These are phyloP conservation scores for Bassia scoparia DNA, from an alignment of 148 eudicot genomes.

Conservation along the genomic window DNA sequence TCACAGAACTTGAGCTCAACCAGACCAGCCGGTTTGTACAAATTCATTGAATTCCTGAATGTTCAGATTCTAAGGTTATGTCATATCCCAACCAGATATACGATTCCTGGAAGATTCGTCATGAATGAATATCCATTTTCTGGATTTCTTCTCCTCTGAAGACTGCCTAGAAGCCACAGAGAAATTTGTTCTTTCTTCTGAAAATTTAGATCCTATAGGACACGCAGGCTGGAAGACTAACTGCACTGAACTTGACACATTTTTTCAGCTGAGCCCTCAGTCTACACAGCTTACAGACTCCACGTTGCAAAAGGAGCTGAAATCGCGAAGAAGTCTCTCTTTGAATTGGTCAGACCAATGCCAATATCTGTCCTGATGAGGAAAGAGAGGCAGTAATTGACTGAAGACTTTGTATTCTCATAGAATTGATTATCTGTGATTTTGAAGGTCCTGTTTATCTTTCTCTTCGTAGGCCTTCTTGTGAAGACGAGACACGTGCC, in stretches of 20 bases:
- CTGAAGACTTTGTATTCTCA: not conserved
- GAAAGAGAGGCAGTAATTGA: conserved; percentile 24
- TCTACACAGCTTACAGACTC: conserved; percentile 18
- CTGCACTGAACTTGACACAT: conserved; percentile 9
- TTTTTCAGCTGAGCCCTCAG: conserved; percentile 15
- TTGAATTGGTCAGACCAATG: conserved; percentile 19
- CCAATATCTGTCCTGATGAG: conserved; percentile 11
- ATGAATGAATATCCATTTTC: conserved; percentile 6
- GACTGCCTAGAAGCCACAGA: conserved; percentile 14
- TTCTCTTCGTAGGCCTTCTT: conserved; percentile 10
- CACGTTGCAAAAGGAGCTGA: conserved; percentile 19
- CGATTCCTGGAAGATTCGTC: conserved; percentile 23
- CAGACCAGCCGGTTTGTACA: conserved; percentile 25
- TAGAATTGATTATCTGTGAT: too few species aligned
- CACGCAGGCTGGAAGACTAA: conserved; percentile 16
- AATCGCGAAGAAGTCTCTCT: conserved; percentile 8
- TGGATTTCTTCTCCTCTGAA: not conserved
- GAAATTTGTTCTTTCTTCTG: not conserved
- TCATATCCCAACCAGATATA: conserved; percentile 7
- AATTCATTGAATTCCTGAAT: conserved; percentile 17
- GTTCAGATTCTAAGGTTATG: conserved; percentile 13
- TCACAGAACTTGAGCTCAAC: conserved; percentile 1
- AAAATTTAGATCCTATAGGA: conserved; percentile 1
- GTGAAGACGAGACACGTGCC: conserved; percentile 11
- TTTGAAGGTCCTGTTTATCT: not conserved